A percentile compares a stretch with the other conserved stretches of the same genome.
Evolutionary conservation across 306 rosid genomes (phyloP).

Genomic region (Hippophae gyantsensis): DNA sequence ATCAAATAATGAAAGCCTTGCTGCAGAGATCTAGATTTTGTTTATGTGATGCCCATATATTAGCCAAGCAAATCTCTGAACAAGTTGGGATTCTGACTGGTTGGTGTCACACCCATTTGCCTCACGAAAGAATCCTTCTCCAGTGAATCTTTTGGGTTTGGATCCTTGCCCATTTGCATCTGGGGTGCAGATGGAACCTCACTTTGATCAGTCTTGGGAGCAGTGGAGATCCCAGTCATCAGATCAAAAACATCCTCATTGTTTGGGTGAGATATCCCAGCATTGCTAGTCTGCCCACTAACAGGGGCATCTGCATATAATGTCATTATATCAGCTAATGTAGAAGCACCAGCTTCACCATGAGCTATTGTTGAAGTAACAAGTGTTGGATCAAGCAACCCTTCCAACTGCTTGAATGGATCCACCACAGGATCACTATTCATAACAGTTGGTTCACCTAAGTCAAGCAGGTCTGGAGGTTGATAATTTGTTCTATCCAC

Average conservation of each 20-base stretch:
- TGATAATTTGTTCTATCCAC: slow-evolving; percentile 33
- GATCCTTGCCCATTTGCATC: slow-evolving; percentile 48
- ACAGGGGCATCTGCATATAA: slow-evolving; percentile 35
- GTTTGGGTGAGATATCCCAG: slow-evolving; percentile 27
- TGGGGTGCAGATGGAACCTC: slow-evolving; percentile 2
- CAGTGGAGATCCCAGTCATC: slow-evolving; percentile 34
- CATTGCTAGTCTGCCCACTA: slow-evolving; percentile 29
- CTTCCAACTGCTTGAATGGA: slow-evolving; percentile 72
- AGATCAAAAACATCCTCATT: slow-evolving; percentile 32
- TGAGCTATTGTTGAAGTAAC: slow-evolving; percentile 26
- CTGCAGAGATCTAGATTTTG: not conserved
- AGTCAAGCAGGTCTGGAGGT: slow-evolving; percentile 72
- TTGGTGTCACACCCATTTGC: slow-evolving; percentile 80
- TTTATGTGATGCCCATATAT: slow-evolving; percentile 2
- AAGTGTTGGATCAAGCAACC: slow-evolving; percentile 48
- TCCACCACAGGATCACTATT: slow-evolving; percentile 39
- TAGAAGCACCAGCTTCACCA: slow-evolving; percentile 26
- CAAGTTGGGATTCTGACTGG: slow-evolving; percentile 69
- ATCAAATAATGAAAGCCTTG: slow-evolving; percentile 5
- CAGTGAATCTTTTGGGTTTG: slow-evolving; percentile 36
- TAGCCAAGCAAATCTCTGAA: slow-evolving; percentile 67
- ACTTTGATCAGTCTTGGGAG: slow-evolving; percentile 18
- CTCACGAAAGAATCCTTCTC: slow-evolving; percentile 75
- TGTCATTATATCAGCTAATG: slow-evolving; percentile 39
- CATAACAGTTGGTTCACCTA: slow-evolving; percentile 43